Evolutionary conservation across 371 early-diverging fungal genomes (phyloP).

Genomic region (Dinochytrium kinnereticum): DNA sequence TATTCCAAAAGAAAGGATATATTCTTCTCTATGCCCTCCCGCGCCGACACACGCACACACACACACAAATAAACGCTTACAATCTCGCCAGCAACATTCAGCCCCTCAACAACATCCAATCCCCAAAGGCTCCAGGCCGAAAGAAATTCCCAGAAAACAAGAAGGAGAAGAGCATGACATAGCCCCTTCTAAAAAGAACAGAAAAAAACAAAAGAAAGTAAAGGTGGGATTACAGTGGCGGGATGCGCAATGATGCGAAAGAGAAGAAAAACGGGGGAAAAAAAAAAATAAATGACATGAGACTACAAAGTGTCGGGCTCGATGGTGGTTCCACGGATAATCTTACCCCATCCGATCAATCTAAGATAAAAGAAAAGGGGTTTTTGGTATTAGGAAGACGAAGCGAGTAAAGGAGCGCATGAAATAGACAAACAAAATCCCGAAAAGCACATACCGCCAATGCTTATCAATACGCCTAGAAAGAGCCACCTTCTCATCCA

Average conservation of each 20-base stretch:
- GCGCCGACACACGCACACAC: no score
- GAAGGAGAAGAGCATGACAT: neutral
- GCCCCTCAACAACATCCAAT: no score
- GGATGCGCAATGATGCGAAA: no score
- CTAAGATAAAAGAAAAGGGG: slow-evolving; percentile 41
- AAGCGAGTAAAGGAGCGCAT: no score
- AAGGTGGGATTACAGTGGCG: neutral
- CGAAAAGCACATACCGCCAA: slow-evolving; percentile 85
- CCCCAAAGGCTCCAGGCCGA: no score
- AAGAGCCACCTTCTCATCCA: slow-evolving; percentile 98
- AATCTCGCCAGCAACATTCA: no score
- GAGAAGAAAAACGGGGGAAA: no score
- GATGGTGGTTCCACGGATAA: slow-evolving; percentile 86
- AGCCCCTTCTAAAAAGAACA: neutral
- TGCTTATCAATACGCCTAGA: slow-evolving; percentile 98
- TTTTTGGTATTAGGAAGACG: no score
- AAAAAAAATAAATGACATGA: no score
- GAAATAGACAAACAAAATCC: slow-evolving; percentile 19
- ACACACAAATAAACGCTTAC: no score
- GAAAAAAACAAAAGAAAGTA: neutral
- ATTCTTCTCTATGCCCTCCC: no score
- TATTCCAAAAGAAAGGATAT: no score
- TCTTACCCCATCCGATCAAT: slow-evolving; percentile 98
- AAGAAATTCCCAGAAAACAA: neutral
- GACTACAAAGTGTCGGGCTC: slow-evolving; percentile 54